These are phyloP conservation scores for Aspergillus hiratsukae DNA, from an alignment of 2,329 filamentous ascomycete genomes.

Conservation along the genomic window DNA sequence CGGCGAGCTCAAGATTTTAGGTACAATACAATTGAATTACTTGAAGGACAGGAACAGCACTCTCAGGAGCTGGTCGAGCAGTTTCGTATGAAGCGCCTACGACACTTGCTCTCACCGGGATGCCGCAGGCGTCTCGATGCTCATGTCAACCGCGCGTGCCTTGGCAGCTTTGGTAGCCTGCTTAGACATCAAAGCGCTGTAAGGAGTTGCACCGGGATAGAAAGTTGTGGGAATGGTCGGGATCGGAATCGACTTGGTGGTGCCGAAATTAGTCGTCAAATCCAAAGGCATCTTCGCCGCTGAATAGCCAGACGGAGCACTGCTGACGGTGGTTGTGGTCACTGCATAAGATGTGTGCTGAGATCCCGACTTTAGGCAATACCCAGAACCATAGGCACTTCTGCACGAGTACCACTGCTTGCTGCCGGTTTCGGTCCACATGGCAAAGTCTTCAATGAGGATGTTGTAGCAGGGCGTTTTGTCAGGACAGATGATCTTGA, in stretches of 20 bases:
- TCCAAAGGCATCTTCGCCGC: conserved; percentile 25
- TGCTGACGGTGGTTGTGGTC: conserved; percentile 19
- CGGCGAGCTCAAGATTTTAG: neutral
- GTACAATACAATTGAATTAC: no score
- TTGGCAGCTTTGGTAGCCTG: neutral
- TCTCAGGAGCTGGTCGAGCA: neutral
- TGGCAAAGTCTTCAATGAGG: conserved; percentile 47
- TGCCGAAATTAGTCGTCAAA: conserved; percentile 22
- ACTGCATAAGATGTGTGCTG: conserved; percentile 14
- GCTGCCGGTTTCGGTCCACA: conserved; percentile 37
- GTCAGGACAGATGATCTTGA: conserved; percentile 51
- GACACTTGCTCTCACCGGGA: neutral
- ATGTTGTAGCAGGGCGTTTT: conserved; percentile 51
- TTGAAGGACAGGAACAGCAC: neutral
- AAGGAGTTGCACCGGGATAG: neutral
- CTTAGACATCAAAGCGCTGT: neutral
- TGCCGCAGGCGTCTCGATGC: neutral
- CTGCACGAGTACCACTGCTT: conserved; percentile 41
- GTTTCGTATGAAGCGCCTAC: no score
- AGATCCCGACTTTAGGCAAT: conserved; percentile 38
- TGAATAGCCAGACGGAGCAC: conserved; percentile 24
- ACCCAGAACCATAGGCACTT: conserved; percentile 47
- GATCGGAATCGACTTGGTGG: conserved; percentile 19
- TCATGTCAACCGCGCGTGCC: neutral
- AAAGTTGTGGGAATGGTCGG: conserved; percentile 15